A percentile compares a stretch with the other conserved stretches of the same genome.
Evolutionary conservation across 1,139 yeast genomes (phyloP).

Genomic region (Zygoascus meyerae): DNA sequence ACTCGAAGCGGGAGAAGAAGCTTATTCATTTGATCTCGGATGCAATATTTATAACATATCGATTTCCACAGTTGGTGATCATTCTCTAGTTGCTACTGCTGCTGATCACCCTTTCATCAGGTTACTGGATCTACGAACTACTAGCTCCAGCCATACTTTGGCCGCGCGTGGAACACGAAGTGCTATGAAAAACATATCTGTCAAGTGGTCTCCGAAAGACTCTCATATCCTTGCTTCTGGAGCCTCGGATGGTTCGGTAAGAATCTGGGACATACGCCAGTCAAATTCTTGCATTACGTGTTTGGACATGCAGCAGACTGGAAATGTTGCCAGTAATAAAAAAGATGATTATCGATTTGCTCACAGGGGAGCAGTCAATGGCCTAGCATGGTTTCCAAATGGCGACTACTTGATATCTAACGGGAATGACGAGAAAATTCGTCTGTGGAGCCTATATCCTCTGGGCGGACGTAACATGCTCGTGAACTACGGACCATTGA

Average conservation of each 20-base stretch:
- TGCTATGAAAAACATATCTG: conserved; percentile 54
- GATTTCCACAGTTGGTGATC: conserved; percentile 37
- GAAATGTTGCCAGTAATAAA: conserved; percentile 19
- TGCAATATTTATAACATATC: conserved; percentile 37
- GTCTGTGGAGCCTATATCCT: conserved; percentile 62
- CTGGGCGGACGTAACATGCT: conserved; percentile 51
- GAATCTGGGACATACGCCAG: conserved; percentile 71
- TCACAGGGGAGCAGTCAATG: conserved; percentile 71
- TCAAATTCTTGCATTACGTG: conserved; percentile 59
- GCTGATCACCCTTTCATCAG: conserved; percentile 66
- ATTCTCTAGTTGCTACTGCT: conserved; percentile 61
- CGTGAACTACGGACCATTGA: conserved; percentile 72
- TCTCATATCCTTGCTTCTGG: conserved; percentile 63
- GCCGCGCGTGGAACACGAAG: conserved; percentile 43
- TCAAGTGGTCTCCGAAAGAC: conserved; percentile 73
- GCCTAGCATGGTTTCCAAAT: conserved; percentile 59
- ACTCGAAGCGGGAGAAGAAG: conserved; percentile 42
- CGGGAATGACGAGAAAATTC: conserved; percentile 71
- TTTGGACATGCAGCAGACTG: conserved; percentile 43
- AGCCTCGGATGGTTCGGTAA: conserved; percentile 57
- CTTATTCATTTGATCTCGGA: conserved; percentile 54
- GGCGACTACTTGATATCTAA: conserved; percentile 58
- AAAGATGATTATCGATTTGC: conserved; percentile 42
- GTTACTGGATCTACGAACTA: conserved; percentile 63
- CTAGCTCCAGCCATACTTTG: conserved; percentile 65